Conservation (phyloP, 2,329 filamentous ascomycete species). For the Fusarium miscanthi region DNA sequence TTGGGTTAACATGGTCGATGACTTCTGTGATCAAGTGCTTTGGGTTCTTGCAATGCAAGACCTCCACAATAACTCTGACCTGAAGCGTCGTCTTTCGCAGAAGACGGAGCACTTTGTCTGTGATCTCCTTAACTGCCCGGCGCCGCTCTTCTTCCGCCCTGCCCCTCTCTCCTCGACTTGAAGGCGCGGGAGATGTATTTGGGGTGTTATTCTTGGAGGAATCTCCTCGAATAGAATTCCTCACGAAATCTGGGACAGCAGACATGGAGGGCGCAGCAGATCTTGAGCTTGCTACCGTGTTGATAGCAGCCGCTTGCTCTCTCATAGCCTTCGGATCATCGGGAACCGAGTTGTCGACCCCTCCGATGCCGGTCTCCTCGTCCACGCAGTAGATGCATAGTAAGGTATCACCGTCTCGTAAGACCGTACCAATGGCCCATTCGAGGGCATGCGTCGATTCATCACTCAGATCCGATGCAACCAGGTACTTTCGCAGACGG, state of each 20-base stretch:
- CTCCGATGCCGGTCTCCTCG: conserved; percentile 77
- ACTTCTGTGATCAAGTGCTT: conserved; percentile 97
- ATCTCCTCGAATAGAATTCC: conserved; percentile 46
- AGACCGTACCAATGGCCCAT: conserved; percentile 95
- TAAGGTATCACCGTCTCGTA: conserved; percentile 93
- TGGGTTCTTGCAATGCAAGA: conserved; percentile 97
- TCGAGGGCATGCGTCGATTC: conserved; percentile 96
- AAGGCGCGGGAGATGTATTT: conserved; percentile 60
- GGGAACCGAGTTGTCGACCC: conserved; percentile 65
- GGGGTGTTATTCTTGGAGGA: conserved; percentile 51
- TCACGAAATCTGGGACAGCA: conserved; percentile 50
- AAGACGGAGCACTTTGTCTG: conserved; percentile 83
- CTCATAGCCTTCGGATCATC: conserved; percentile 80
- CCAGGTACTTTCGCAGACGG: conserved; percentile 87
- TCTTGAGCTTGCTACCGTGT: conserved; percentile 65
- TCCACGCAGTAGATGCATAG: conserved; percentile 94
- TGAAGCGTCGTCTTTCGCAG: conserved; percentile 92
- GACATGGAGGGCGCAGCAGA: conserved; percentile 46
- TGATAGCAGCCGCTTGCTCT: conserved; percentile 79
- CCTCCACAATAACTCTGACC: conserved; percentile 92
- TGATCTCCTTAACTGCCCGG: conserved; percentile 84
- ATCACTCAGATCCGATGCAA: conserved; percentile 94
- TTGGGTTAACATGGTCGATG: conserved; percentile 92
- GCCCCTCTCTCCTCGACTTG: conserved; percentile 61
- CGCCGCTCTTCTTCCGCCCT: conserved; percentile 82